Evolutionary conservation across 768 basidiomycete species (phyloP).

Genomic region (Kwoniella sp.): DNA sequence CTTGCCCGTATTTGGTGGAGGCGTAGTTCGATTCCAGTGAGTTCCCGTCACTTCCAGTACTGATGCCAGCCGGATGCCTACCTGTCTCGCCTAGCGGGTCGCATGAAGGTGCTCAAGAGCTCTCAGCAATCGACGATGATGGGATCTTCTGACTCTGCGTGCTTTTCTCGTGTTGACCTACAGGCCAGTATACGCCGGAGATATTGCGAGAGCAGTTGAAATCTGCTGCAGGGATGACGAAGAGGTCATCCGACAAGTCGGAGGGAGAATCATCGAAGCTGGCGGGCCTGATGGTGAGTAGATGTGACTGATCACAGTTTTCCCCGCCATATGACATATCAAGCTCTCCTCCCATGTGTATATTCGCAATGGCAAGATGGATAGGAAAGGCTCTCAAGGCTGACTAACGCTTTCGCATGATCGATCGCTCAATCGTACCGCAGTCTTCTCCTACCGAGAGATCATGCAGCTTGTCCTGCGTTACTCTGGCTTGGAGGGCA

Average conservation of each 20-base stretch:
- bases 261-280: slow-evolving; percentile 61
- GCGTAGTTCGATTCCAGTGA: slow-evolving; percentile 65
- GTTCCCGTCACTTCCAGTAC: slow-evolving; percentile 8
- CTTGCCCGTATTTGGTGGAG: slow-evolving; percentile 77
- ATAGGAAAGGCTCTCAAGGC: not conserved
- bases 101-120: too few relatives aligned
- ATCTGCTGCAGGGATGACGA: slow-evolving; percentile 62
- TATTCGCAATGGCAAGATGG: not conserved
- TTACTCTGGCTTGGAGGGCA: slow-evolving; percentile 60
- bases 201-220: slow-evolving; percentile 68
- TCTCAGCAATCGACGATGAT: too few relatives aligned
- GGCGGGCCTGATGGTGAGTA: slow-evolving; percentile 63
- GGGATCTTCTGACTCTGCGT: too few relatives aligned
- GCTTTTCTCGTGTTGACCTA: not conserved
- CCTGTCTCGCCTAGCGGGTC: not conserved
- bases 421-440: not conserved
- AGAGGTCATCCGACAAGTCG: slow-evolving; percentile 55
- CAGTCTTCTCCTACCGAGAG: slow-evolving; percentile 70
- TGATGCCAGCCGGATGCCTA: too few relatives aligned
- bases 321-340: too few relatives aligned
- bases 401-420: not conserved
- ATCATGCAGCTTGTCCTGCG: slow-evolving; percentile 68
- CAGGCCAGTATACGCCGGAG: slow-evolving; percentile 69
- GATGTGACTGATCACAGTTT: too few relatives aligned
- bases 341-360: slow-evolving; percentile 20